Conservation (phyloP, 1,284 basidiomycete species). For the Boletus sp. region DNA sequence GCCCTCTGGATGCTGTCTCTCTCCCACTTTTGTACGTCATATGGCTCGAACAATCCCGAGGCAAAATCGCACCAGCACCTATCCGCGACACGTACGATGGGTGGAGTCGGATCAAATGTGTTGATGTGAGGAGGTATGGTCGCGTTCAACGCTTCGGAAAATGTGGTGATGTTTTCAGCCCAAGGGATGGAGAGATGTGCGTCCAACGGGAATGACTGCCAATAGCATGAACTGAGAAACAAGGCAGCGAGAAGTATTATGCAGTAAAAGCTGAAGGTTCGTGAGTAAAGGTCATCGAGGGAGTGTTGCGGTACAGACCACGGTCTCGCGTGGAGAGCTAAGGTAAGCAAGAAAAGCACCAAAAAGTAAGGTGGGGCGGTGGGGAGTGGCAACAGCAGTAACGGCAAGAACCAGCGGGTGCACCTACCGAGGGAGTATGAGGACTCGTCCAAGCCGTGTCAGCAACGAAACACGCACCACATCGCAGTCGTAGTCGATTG, state of each 20-base stretch:
- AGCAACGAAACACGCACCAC: conserved; percentile 25
- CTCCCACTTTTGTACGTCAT: conserved; percentile 76
- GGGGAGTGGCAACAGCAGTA: conserved; percentile 76
- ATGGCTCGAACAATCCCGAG: conserved; percentile 67
- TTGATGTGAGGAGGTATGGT: conserved; percentile 40
- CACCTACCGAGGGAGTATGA: conserved; percentile 52
- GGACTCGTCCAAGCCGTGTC: neutral
- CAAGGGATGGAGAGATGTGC: conserved; percentile 63
- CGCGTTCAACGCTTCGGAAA: conserved; percentile 60
- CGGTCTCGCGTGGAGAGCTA: conserved; percentile 76
- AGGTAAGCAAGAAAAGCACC: conserved; percentile 69
- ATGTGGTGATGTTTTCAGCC: conserved; percentile 69
- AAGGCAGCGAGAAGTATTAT: conserved; percentile 75
- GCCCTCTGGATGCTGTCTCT: conserved; percentile 56
- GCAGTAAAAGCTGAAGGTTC: conserved; percentile 70
- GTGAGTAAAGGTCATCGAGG: conserved; percentile 15
- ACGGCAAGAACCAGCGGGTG: conserved; percentile 80
- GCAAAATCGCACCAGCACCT: conserved; percentile 83
- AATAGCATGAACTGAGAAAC: conserved; percentile 83
- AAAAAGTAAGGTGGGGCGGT: conserved; percentile 78
- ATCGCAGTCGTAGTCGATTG: conserved; percentile 13
- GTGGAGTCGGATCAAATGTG: conserved; percentile 34
- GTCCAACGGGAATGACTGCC: conserved; percentile 74
- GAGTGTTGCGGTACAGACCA: conserved; percentile 54
- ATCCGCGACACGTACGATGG: conserved; percentile 64